These are phyloP conservation scores for Trichosporon inkin DNA, from an alignment of 1,284 basidiomycete species.

Conservation along the genomic window DNA sequence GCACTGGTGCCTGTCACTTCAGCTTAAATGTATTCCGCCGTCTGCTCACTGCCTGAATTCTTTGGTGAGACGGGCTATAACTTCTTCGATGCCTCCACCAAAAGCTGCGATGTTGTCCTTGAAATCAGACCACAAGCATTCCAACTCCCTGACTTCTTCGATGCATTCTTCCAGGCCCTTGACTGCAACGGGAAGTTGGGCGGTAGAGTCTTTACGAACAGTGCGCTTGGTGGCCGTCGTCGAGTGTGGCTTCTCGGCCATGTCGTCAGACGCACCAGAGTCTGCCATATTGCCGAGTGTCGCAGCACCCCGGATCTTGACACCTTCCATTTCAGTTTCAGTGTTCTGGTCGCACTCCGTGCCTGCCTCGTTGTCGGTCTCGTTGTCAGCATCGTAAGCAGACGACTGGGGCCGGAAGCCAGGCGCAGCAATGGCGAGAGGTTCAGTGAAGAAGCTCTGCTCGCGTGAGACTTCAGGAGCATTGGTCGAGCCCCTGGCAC, in stretches of 20 bases:
- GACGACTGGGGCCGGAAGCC: constrained; percentile 4
- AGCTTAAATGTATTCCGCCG: neutral
- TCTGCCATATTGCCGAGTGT: neutral
- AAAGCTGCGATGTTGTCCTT: neutral
- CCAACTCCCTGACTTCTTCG: constrained; percentile 1
- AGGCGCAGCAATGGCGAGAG: neutral
- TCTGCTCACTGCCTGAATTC: constrained; percentile 8
- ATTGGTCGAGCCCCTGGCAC: neutral
- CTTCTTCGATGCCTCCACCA: constrained; percentile 7
- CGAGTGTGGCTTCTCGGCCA: neutral
- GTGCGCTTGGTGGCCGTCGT: neutral
- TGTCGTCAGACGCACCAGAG: neutral
- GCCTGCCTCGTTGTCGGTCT: neutral
- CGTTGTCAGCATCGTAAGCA: neutral
- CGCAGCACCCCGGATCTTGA: neutral
- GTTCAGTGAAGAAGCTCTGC: neutral
- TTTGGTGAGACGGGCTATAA: neutral
- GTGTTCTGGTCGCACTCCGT: neutral
- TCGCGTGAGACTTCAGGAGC: neutral
- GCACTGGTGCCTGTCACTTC: constrained; percentile 11
- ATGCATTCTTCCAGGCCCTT: neutral
- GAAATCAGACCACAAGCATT: constrained; percentile 1
- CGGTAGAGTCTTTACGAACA: neutral
- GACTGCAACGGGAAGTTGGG: neutral
- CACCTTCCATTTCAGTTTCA: neutral